Evolutionary conservation across 768 basidiomycete genomes (phyloP).

Genomic region (Tephrocybe sp.): DNA sequence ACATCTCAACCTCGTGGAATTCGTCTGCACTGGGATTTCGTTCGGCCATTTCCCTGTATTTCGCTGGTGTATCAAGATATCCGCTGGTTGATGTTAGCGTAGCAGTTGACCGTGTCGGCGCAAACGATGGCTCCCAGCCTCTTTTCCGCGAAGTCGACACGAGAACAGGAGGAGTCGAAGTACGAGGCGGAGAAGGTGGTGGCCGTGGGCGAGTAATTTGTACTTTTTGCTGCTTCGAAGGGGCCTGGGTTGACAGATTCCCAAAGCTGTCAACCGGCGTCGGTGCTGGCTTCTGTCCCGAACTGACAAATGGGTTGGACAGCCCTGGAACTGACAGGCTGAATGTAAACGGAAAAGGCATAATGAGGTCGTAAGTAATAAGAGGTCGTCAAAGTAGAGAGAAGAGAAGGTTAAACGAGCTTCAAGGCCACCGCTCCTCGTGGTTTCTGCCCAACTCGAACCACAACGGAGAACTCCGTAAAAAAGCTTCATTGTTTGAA

Average conservation of each 20-base stretch:
- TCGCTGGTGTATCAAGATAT: conserved; percentile 68
- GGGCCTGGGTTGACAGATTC: not conserved
- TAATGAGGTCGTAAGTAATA: conserved; percentile 17
- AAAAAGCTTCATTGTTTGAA: not conserved
- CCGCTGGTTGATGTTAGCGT: conserved; percentile 55
- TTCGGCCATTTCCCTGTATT: conserved; percentile 48
- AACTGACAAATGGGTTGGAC: conserved; percentile 56
- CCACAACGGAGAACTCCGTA: not conserved
- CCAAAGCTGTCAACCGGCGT: conserved; percentile 14
- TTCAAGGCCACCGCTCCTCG: not conserved
- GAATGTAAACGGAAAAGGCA: conserved; percentile 75
- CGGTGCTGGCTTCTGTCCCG: conserved; percentile 18
- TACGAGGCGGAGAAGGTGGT: conserved; percentile 23
- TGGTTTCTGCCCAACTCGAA: not conserved
- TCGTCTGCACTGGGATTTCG: conserved; percentile 17
- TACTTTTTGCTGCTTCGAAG: conserved; percentile 11
- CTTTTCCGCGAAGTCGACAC: conserved; percentile 27
- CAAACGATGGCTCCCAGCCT: conserved; percentile 68
- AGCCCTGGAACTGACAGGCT: conserved; percentile 61
- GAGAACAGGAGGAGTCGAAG: conserved; percentile 3
- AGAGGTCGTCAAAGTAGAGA: conserved; percentile 4
- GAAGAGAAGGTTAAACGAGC: not conserved
- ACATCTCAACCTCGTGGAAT: conserved; percentile 20
- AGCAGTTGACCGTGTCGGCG: conserved; percentile 52
- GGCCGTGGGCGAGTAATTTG: conserved; percentile 23